Percentiles rank a stretch among this genome's conserved stretches.
Conservation (phyloP, 768 basidiomycete species). For the Serendipita indica region DNA sequence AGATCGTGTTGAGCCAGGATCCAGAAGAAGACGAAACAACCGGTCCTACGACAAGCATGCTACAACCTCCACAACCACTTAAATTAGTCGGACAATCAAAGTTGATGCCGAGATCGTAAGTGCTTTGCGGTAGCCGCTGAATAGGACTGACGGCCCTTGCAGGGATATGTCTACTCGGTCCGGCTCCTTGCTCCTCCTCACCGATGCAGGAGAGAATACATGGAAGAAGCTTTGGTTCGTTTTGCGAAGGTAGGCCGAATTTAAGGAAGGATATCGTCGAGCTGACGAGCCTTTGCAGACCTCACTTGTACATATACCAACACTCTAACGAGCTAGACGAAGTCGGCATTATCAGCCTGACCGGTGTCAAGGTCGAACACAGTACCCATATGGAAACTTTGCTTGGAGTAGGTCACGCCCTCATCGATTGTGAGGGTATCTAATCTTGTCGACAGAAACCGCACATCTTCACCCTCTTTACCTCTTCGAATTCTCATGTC, state of each 20-base stretch:
- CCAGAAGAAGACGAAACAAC: slow-evolving; percentile 42
- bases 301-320: slow-evolving; percentile 79
- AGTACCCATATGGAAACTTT: slow-evolving; percentile 79
- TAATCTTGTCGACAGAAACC: slow-evolving; percentile 41
- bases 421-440: not conserved
- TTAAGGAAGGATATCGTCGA: not conserved
- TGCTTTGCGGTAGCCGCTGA: slow-evolving; percentile 7
- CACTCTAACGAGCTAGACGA: slow-evolving; percentile 77
- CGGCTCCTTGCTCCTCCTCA: slow-evolving; percentile 66
- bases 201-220: slow-evolving; percentile 58
- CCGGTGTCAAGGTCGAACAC: slow-evolving; percentile 69
- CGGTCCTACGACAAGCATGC: slow-evolving; percentile 22
- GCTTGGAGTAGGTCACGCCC: slow-evolving; percentile 49
- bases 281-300: slow-evolving; percentile 32
- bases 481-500: slow-evolving; percentile 81
- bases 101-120: slow-evolving; percentile 54
- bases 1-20: slow-evolving; percentile 72
- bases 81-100: slow-evolving; percentile 63
- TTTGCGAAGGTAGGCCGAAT: slow-evolving; percentile 47
- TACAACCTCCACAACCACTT: slow-evolving; percentile 34
- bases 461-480: slow-evolving; percentile 81
- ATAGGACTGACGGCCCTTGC: not conserved
- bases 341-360: slow-evolving; percentile 64
- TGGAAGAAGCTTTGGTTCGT: slow-evolving; percentile 87
- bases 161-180: slow-evolving; percentile 77